These are phyloP conservation scores for Erythrophleum fordii DNA, from an alignment of 306 rosid species.

Conservation along the genomic window DNA sequence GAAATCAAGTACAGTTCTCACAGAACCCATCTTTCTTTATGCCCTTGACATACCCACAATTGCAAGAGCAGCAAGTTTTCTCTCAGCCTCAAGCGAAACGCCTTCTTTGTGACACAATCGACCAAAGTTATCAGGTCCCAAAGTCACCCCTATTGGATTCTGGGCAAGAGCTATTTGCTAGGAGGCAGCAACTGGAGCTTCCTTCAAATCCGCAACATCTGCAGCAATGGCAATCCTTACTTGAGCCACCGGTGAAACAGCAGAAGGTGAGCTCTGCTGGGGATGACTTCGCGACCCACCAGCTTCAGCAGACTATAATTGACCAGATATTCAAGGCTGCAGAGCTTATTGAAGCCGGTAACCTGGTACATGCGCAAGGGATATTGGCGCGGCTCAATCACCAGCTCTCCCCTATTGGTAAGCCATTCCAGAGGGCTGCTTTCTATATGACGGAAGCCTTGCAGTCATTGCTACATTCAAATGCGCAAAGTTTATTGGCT, in stretches of 20 bases:
- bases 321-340: conserved; percentile 83
- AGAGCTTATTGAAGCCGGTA: conserved; percentile 92
- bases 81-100: conserved; percentile 66
- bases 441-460: conserved; percentile 87
- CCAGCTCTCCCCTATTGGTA: conserved; percentile 93
- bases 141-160: conserved; percentile 52
- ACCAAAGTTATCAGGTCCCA: conserved; percentile 52
- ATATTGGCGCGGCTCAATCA: conserved; percentile 99
- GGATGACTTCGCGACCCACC: conserved; percentile 65
- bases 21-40: conserved; percentile 71
- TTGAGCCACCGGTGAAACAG: conserved; percentile 50
- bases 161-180: conserved; percentile 56
- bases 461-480: conserved; percentile 66
- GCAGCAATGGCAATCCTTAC: conserved; percentile 64
- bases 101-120: conserved; percentile 55
- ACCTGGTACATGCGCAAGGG: conserved; percentile 93
- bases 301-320: conserved; percentile 72
- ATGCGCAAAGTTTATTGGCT: conserved; percentile 47
- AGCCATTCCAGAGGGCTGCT: conserved; percentile 97
- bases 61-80: conserved; percentile 69
- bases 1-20: conserved; percentile 64
- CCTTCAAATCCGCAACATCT: conserved; percentile 68
- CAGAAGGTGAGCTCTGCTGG: conserved; percentile 55
- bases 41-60: conserved; percentile 66
- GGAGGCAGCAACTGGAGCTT: conserved; percentile 63